A percentile compares a stretch with the other conserved stretches of the same genome.
Conservation (phyloP, 2,329 filamentous ascomycete species). For the Neoarthrinium moseri region DNA sequence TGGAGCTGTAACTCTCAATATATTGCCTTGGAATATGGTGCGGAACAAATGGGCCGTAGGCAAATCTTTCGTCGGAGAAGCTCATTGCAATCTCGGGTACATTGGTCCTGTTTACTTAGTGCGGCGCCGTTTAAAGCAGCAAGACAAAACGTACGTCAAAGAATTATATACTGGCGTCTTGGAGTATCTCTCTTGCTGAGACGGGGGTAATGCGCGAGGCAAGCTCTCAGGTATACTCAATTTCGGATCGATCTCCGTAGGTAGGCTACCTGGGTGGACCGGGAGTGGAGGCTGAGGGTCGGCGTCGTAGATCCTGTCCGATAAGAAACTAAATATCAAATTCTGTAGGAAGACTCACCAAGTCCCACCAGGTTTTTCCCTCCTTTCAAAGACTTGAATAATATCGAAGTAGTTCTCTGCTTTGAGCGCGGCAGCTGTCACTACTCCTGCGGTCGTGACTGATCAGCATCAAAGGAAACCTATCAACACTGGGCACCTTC, state of each 20-base stretch:
- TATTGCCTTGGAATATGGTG: slow-evolving; percentile 56
- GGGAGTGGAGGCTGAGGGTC: slow-evolving; percentile 32
- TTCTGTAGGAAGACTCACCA: slow-evolving; percentile 29
- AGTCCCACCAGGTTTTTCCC: slow-evolving; percentile 42
- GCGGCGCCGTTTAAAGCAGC: background rate
- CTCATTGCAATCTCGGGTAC: slow-evolving; percentile 56
- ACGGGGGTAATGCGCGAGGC: slow-evolving; percentile 38
- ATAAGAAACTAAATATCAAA: background rate
- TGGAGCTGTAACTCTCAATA: slow-evolving; percentile 53
- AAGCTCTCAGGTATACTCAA: slow-evolving; percentile 41
- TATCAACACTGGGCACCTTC: background rate
- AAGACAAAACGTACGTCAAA: slow-evolving; percentile 40
- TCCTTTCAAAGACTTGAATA: slow-evolving; percentile 40
- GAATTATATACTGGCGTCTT: slow-evolving; percentile 51
- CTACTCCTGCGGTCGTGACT: slow-evolving; percentile 36
- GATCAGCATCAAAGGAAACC: background rate
- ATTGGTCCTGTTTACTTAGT: slow-evolving; percentile 41
- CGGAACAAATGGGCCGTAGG: slow-evolving; percentile 55
- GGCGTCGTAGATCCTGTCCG: slow-evolving; percentile 49
- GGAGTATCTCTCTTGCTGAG: slow-evolving; percentile 41
- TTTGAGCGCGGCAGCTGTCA: slow-evolving; percentile 44
- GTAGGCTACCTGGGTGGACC: slow-evolving; percentile 41
- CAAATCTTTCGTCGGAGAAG: slow-evolving; percentile 51
- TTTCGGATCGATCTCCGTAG: slow-evolving; percentile 43
- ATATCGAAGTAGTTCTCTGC: slow-evolving; percentile 41